Base-by-base conservation (phyloP, 75 land plant genomes). In the Sequoiadendron giganteum region DNA sequence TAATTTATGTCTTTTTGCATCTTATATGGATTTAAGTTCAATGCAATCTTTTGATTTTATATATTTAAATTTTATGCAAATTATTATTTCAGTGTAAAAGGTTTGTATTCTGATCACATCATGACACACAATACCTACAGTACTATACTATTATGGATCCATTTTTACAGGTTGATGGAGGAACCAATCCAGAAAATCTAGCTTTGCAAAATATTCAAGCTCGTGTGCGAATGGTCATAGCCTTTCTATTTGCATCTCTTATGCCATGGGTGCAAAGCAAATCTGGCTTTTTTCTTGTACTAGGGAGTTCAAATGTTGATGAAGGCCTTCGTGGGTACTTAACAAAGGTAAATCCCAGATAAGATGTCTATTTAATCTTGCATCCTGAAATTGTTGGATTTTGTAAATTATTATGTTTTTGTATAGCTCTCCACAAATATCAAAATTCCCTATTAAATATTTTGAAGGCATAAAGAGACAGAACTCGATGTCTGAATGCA, bases 221-320 rank as follows among this genome's bases (percentile, higher is more conserved):
- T 89, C 96, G 99, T 85, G 91, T 97, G 70, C 95, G 99, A 85
- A 98, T 98, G 99, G 96, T 97, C 34, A 88, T 98, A 15, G 97
- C 99, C 48, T 98, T 94, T 90, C 94, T 98, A 95, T 89, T 98
- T 21, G 99, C 99, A 61, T 97, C 97, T 70, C 95, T 98, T 13
- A 85, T 97, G 94, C 99, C 99, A 39, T 98, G 99, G 99, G 96
- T 96, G 85, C 96, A 94, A 30, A 93, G 88, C 83, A 98, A 96
- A 86, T 75, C 93, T 48, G 97, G 99, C 10, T 98, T 97, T 90
- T 94, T 92, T 84, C 99, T 98, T 88, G 99, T 98, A 32, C 90
- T 98, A 81, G 99, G 99, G 39, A 97, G 99, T 92, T 97, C 99
- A 45, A 98, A 97, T 92, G 99, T 98, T 38, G 99, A 98, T 92